Conservation (phyloP, 306 rosid species). For the Styphnolobium japonicum region DNA sequence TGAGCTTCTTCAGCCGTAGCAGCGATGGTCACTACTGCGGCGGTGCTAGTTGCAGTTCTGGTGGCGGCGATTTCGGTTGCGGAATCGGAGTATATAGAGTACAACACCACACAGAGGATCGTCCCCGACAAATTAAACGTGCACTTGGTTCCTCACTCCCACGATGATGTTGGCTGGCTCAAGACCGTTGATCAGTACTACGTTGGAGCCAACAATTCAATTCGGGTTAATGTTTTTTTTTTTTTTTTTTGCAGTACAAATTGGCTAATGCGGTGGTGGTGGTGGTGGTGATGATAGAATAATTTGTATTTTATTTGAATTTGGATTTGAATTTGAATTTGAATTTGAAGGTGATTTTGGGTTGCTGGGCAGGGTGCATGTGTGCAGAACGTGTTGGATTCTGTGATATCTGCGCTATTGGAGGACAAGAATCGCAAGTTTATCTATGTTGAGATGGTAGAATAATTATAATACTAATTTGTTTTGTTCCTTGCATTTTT, state of each 20-base stretch:
- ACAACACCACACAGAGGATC: conserved; percentile 57
- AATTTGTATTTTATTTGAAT: neutral
- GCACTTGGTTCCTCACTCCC: conserved; percentile 84
- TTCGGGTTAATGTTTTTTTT: conserved; percentile 43
- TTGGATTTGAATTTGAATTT: no score
- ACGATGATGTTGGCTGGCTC: conserved; percentile 91
- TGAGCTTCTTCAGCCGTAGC: neutral
- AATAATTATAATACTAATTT: neutral
- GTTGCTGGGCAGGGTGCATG: conserved; percentile 66
- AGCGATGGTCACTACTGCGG: conserved; percentile 32
- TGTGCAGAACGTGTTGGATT: conserved; percentile 78
- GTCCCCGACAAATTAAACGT: conserved; percentile 53
- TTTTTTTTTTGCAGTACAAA: neutral
- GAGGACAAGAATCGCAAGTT: conserved; percentile 75
- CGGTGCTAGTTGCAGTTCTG: conserved; percentile 22
- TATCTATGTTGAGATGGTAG: conserved; percentile 78
- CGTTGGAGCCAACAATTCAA: conserved; percentile 82
- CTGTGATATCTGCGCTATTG: conserved; percentile 65
- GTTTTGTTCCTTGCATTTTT: neutral
- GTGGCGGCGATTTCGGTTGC: conserved; percentile 24
- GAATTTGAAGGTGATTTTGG: neutral
- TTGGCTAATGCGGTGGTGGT: neutral
- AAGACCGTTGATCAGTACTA: conserved; percentile 89
- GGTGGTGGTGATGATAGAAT: neutral
- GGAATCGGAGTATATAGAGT: conserved; percentile 58